Evolutionary conservation across 768 basidiomycete genomes (phyloP).

Genomic region (Mycena albidolilacea): DNA sequence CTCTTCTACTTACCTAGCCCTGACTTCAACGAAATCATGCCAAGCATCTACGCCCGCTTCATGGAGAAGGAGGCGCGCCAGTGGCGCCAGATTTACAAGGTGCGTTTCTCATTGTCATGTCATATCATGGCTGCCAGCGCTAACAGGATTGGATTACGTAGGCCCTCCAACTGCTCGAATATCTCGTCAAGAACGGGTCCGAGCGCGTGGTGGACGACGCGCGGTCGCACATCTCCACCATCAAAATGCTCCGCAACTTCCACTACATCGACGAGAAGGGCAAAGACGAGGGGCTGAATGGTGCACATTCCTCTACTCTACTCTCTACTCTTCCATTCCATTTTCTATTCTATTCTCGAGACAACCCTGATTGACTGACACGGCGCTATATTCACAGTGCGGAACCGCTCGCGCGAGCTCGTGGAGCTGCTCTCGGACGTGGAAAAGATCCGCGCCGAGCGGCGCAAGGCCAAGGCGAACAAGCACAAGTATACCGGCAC

Average conservation of each 20-base stretch:
- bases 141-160: slow-evolving; percentile 45
- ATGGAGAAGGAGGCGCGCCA: slow-evolving; percentile 99
- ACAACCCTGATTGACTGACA: neutral
- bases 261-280: slow-evolving; percentile 99
- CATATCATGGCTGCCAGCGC: neutral
- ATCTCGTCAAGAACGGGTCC: slow-evolving; percentile 96
- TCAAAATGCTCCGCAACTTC: slow-evolving; percentile 98
- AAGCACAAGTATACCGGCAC: slow-evolving; percentile 91
- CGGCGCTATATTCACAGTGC: slow-evolving; percentile 67
- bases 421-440: slow-evolving; percentile 94
- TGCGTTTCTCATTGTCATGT: slow-evolving; percentile 39
- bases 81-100: slow-evolving; percentile 99
- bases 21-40: slow-evolving; percentile 99
- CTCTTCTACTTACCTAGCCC: slow-evolving; percentile 67
- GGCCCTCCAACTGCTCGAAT: slow-evolving; percentile 95
- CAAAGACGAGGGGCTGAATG: slow-evolving; percentile 98
- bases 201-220: slow-evolving; percentile 99
- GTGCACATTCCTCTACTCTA: slow-evolving; percentile 55
- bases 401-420: slow-evolving; percentile 93
- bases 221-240: slow-evolving; percentile 91
- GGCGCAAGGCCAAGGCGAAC: slow-evolving; percentile 93
- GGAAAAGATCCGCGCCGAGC: slow-evolving; percentile 89
- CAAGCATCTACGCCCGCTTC: slow-evolving; percentile 93
- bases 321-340: no score
- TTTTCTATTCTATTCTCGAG: neutral